A percentile compares a stretch with the other conserved stretches of the same genome.
Evolutionary conservation across 768 basidiomycete species (phyloP).

Genomic region (Mycena maculata): DNA sequence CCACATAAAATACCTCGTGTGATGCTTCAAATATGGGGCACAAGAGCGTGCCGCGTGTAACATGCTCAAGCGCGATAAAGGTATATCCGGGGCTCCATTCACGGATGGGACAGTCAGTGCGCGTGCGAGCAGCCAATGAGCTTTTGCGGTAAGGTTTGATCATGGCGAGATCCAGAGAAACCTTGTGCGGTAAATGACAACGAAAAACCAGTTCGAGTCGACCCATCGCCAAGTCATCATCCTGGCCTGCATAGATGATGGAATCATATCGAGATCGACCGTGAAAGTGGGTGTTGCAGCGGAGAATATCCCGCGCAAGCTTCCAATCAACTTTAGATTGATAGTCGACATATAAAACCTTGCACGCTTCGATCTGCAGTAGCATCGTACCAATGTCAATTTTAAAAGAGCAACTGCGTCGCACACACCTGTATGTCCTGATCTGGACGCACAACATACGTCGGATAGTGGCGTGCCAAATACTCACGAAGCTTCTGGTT

Average conservation of each 20-base stretch:
- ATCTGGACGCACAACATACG: too few species aligned
- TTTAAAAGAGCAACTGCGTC: too few species aligned
- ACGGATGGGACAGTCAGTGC: background rate
- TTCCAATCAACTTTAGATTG: background rate
- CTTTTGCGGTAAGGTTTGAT: background rate
- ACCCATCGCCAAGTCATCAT: background rate
- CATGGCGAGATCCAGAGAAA: background rate
- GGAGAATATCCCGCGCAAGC: background rate
- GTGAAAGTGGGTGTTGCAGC: background rate
- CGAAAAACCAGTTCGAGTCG: background rate
- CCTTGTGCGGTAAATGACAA: background rate
- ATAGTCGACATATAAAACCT: background rate
- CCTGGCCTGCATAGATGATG: background rate
- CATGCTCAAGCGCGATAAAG: conserved; percentile 5
- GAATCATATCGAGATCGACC: background rate
- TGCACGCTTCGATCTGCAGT: conserved; percentile 9
- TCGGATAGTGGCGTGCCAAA: background rate
- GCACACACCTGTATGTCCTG: too few species aligned
- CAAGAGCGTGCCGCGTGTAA: background rate
- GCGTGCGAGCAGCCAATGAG: background rate
- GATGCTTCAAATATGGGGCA: background rate
- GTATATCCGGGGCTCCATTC: background rate
- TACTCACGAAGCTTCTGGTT: background rate
- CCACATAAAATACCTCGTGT: background rate
- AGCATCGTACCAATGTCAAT: too few species aligned